These are phyloP conservation scores for Beauveria caledonica DNA, from an alignment of 2,329 filamentous ascomycete genomes.

Conservation along the genomic window DNA sequence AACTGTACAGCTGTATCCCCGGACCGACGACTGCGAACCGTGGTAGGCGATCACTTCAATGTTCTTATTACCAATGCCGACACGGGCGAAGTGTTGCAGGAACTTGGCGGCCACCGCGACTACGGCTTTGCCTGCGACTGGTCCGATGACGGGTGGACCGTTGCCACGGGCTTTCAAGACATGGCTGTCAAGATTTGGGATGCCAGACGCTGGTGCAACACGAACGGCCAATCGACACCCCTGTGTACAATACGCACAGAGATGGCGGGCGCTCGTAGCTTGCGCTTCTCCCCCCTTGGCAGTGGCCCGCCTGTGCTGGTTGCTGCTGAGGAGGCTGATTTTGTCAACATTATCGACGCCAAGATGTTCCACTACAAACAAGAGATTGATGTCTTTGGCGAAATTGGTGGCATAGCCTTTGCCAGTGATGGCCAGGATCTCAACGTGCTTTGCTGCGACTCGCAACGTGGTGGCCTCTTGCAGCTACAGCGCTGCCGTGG, in stretches of 20 bases:
- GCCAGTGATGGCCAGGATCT: slow-evolving; percentile 59
- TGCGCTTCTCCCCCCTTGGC: slow-evolving; percentile 65
- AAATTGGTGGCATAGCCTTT: slow-evolving; percentile 61
- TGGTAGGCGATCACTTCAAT: slow-evolving; percentile 62
- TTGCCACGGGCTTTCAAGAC: slow-evolving; percentile 73
- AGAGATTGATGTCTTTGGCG: slow-evolving; percentile 65
- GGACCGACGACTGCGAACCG: slow-evolving; percentile 60
- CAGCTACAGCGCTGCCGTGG: slow-evolving; percentile 44
- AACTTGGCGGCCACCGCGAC: slow-evolving; percentile 57
- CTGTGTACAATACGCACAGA: slow-evolving; percentile 51
- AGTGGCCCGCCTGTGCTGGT: slow-evolving; percentile 59
- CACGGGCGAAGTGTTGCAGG: slow-evolving; percentile 48
- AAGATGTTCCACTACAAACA: slow-evolving; percentile 57
- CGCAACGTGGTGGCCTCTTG: slow-evolving; percentile 56
- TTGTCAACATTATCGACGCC: slow-evolving; percentile 62
- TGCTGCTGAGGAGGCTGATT: slow-evolving; percentile 69
- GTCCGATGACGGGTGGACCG: slow-evolving; percentile 67
- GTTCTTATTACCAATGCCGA: slow-evolving; percentile 63
- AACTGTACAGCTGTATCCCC: slow-evolving; percentile 69
- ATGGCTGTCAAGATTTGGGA: slow-evolving; percentile 68
- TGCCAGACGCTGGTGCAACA: slow-evolving; percentile 57
- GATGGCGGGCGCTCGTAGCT: slow-evolving; percentile 59
- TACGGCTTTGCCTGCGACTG: slow-evolving; percentile 72
- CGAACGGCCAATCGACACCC: slow-evolving; percentile 38
- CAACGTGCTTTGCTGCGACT: slow-evolving; percentile 60